Base-by-base conservation (phyloP, 768 basidiomycete species). In the Calvatia gigantea region DNA sequence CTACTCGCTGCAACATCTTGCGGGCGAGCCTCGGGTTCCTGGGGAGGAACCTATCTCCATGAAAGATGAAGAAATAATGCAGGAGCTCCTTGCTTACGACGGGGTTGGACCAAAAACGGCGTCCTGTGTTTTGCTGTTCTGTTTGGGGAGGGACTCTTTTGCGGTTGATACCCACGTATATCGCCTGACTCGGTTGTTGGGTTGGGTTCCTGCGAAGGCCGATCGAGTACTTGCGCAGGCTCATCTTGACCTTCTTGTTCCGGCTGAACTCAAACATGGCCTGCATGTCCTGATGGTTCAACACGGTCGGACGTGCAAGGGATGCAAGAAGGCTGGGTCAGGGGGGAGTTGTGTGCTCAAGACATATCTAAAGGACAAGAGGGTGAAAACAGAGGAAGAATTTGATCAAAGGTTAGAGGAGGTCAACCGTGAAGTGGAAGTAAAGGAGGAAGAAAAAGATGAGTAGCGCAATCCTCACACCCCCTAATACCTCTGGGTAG, bases 121-220 rank as follows among this genome's bases (percentile, higher is more conserved):
- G 1, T 80, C 83, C 0, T 85, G 84, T 56, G 83, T 86, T 0
- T 66, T 85, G 11, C 70, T 84, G 21, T 83, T 85, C 64, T 83
- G 81, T 59, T 70, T 86, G 6, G 82, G 78, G 4, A 71, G 84
- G n/a, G 72, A 80, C 42, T 79, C 81, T 0, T 85, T 85, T 54
- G 81, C 84, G 0, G 84, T 86, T 46, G 84, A 86, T 57, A 86
- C 84, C 6, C 83, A 85, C 58, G 78, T 86, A 23, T 85, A 76
- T 61, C 71, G 83, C 12, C 64, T 84, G 53, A 76, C 75, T 65
- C 79, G 70, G 49, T 54, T 84, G 6, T 67, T 83, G 9, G 77
- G 75, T 0, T 81, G 81, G 80, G 74, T 81, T 0, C 80, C 81
- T 6, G 43, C 61, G 6, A 69, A 62, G 23, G 77, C 81, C 14